Conservation (phyloP, 768 basidiomycete species). For the Termitomyces sp. region DNA sequence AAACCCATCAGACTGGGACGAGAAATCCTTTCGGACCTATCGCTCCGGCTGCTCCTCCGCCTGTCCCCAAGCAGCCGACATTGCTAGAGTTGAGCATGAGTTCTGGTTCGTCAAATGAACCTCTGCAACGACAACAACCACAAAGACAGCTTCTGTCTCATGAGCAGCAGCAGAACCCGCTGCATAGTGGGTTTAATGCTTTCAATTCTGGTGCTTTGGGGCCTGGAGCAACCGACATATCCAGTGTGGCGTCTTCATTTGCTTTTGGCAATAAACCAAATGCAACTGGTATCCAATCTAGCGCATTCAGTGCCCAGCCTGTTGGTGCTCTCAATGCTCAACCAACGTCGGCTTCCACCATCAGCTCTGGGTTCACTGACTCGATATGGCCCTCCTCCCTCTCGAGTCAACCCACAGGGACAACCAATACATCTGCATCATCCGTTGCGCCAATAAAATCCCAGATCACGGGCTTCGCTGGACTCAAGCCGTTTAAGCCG, state of each 20-base stretch:
- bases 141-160: constrained; percentile 15
- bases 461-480: constrained; percentile 48
- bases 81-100: constrained; percentile 73
- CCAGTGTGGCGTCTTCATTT: constrained; percentile 73
- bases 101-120: constrained; percentile 18
- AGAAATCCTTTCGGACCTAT: constrained; percentile 92
- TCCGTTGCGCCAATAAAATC: constrained; percentile 29
- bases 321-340: constrained; percentile 20
- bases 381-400: constrained; percentile 42
- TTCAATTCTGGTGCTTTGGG: constrained; percentile 35
- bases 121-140: constrained; percentile 16
- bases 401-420: constrained; percentile 47
- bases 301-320: neutral
- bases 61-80: constrained; percentile 71
- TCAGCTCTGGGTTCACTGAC: constrained; percentile 37
- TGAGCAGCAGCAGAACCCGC: constrained; percentile 16
- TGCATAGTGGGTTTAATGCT: constrained; percentile 24
- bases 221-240: constrained; percentile 49
- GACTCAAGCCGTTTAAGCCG: constrained; percentile 79
- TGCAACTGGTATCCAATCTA: constrained; percentile 1
- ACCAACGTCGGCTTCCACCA: constrained; percentile 30
- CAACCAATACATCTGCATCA: constrained; percentile 20
- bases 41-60: constrained; percentile 47
- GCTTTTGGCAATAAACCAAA: constrained; percentile 31
- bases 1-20: constrained; percentile 88